Evolutionary conservation across 768 basidiomycete genomes (phyloP).

Genomic region (Pulveroboletus frians): DNA sequence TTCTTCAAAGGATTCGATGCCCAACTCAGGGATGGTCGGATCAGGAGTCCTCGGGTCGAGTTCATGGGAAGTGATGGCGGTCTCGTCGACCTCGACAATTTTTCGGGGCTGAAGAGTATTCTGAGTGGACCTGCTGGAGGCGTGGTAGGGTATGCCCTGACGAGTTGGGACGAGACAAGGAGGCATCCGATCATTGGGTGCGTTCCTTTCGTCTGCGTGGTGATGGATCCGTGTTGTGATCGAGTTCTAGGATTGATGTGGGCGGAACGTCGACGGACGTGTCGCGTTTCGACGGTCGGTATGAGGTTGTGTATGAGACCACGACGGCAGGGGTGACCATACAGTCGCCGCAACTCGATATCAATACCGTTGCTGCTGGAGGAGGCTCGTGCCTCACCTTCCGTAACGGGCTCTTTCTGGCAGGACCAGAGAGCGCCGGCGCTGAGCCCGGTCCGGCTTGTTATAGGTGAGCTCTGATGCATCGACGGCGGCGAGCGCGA

Average conservation of each 20-base stretch:
- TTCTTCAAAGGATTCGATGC: slow-evolving; percentile 88
- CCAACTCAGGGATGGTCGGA: slow-evolving; percentile 55
- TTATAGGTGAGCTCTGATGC: slow-evolving; percentile 53
- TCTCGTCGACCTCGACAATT: slow-evolving; percentile 71
- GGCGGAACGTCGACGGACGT: slow-evolving; percentile 96
- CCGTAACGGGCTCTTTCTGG: slow-evolving; percentile 84
- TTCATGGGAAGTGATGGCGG: slow-evolving; percentile 97
- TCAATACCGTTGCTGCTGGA: slow-evolving; percentile 94
- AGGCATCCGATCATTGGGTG: slow-evolving; percentile 81
- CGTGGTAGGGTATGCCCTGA: slow-evolving; percentile 88
- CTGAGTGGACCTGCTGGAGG: slow-evolving; percentile 92
- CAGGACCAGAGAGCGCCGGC: slow-evolving; percentile 90
- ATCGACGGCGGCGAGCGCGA: accelerated
- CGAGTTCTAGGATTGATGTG: slow-evolving; percentile 64
- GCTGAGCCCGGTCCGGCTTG: slow-evolving; percentile 93
- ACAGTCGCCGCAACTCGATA: slow-evolving; percentile 89
- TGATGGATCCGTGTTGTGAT: neutral
- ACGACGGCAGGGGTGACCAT: slow-evolving; percentile 93
- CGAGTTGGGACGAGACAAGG: slow-evolving; percentile 75
- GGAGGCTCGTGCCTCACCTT: slow-evolving; percentile 88
- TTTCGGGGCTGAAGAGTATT: slow-evolving; percentile 91
- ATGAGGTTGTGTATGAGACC: slow-evolving; percentile 92
- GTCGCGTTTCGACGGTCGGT: slow-evolving; percentile 84
- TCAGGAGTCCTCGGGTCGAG: slow-evolving; percentile 70
- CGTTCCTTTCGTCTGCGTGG: slow-evolving; percentile 20